Base-by-base conservation (phyloP, 257 asterid genomes). In the Fraxinus anomala region DNA sequence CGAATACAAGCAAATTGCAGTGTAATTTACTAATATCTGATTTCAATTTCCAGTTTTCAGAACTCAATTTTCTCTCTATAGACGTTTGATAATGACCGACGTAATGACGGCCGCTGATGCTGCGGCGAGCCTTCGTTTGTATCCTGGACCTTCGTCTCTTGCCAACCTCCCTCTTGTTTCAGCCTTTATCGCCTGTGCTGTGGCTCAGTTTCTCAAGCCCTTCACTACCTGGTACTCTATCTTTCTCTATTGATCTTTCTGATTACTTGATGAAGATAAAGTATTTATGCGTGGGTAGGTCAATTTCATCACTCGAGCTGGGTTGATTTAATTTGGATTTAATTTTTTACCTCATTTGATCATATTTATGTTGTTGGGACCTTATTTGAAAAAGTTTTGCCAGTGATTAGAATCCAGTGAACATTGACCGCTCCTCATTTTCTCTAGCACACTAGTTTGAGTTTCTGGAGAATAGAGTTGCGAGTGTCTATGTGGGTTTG, bases 151-250 rank as follows among this genome's bases (percentile, higher is more conserved):
- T 70, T 26, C 69, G 69, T 63, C 69, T 63, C 34, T 63, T 24
- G 81, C 94, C 6, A 93, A 91, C 47, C 84, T 89, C 24, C 93
- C 98, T 49, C 90, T 95, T 33, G 69, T 91, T 74, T 85, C 94
- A 33, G 97, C 99, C 56, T 88, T 95, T 73, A 92, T 95, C 75
- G 96, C 98, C 5, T 93, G 97, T 82, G 86, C 96, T 49, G 59
- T 93, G 37, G 99, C 99, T 37, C 99, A 95, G 85, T 95, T 95
- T 80, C 98, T 95, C 73, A 95, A 95, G 87, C 90, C 94, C 74
- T 91, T 95, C 76, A 89, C 94, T 42, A 86, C 94, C 77, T 93
- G 99, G 98, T 95, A 91, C 79, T 75, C 56, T 40, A 28, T 39
- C 44, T 5, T 36, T 44, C 21, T 80, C 73, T 72, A 73, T 31